Conservation (phyloP, 257 asterid species). For the Rhazya stricta region DNA sequence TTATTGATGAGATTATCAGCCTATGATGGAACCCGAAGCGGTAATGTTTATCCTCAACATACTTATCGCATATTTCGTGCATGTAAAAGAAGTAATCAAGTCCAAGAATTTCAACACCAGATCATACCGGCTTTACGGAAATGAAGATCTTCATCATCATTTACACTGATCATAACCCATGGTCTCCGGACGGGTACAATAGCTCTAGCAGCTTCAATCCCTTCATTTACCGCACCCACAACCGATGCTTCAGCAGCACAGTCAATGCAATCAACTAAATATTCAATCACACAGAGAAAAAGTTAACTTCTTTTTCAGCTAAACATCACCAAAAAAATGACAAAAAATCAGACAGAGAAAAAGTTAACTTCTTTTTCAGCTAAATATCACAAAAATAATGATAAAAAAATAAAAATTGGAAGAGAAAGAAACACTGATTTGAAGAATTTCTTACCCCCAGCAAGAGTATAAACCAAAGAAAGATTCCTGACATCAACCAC, state of each 20-base stretch:
- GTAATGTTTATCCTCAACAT: neutral
- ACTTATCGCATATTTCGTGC: neutral
- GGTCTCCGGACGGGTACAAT: constrained; percentile 77
- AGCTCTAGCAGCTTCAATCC: constrained; percentile 69
- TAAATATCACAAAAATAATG: neutral
- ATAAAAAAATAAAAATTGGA: neutral
- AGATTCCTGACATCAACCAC: constrained; percentile 83
- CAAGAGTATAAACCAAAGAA: constrained; percentile 81
- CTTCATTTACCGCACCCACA: constrained; percentile 78
- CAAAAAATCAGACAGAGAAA: neutral
- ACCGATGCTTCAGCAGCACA: constrained; percentile 94
- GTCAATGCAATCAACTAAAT: constrained; percentile 91
- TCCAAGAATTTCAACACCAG: neutral
- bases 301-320: neutral
- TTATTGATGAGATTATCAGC: neutral
- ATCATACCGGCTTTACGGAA: constrained; percentile 93
- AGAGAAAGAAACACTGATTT: neutral
- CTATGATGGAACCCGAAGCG: neutral
- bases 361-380: neutral
- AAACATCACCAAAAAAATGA: neutral
- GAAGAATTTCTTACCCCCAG: constrained; percentile 59
- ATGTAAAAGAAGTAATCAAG: neutral
- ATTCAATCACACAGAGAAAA: neutral
- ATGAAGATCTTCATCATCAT: constrained; percentile 79
- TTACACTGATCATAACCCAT: constrained; percentile 95